Conservation (phyloP, 164 flowering plant species). For the Piper betle region DNA sequence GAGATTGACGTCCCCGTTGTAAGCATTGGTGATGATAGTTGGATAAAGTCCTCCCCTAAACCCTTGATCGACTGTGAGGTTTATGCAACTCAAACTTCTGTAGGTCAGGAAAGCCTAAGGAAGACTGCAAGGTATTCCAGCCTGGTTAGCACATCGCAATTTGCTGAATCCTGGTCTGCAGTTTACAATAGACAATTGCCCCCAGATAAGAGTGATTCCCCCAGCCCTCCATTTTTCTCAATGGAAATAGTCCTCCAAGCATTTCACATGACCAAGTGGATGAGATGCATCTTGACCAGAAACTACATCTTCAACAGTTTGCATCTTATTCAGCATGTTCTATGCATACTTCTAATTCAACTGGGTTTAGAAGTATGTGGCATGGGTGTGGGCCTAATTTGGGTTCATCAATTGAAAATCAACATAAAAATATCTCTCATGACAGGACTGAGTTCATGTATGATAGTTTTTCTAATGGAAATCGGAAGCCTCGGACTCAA, state of each 20-base stretch:
- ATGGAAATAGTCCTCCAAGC: constrained; percentile 33
- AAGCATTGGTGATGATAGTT: constrained; percentile 12
- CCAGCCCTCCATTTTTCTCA: constrained; percentile 14
- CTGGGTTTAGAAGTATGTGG: constrained; percentile 57
- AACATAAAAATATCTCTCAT: constrained; percentile 44
- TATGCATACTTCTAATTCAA: constrained; percentile 40
- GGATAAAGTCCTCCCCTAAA: constrained; percentile 3
- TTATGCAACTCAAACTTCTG: constrained; percentile 18
- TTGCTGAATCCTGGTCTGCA: constrained; percentile 11
- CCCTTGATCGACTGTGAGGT: constrained; percentile 7
- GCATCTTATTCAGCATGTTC: constrained; percentile 27
- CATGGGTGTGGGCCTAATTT: constrained; percentile 29
- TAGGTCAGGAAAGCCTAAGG: constrained; percentile 10
- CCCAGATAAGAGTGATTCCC: constrained; percentile 11
- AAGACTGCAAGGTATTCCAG: constrained; percentile 12
- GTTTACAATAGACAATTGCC: constrained; percentile 12
- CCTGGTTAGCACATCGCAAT: constrained; percentile 10
- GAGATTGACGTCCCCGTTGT: constrained; percentile 14
- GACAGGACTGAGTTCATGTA: constrained; percentile 27
- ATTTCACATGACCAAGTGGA: constrained; percentile 26
- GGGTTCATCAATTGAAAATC: constrained; percentile 25
- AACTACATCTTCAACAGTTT: constrained; percentile 13
- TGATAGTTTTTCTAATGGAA: constrained; percentile 46
- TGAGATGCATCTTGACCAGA: constrained; percentile 17
- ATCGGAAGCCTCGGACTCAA: constrained; percentile 71